Conservation (phyloP, 1,284 basidiomycete species). For the Pascua guehoae region DNA sequence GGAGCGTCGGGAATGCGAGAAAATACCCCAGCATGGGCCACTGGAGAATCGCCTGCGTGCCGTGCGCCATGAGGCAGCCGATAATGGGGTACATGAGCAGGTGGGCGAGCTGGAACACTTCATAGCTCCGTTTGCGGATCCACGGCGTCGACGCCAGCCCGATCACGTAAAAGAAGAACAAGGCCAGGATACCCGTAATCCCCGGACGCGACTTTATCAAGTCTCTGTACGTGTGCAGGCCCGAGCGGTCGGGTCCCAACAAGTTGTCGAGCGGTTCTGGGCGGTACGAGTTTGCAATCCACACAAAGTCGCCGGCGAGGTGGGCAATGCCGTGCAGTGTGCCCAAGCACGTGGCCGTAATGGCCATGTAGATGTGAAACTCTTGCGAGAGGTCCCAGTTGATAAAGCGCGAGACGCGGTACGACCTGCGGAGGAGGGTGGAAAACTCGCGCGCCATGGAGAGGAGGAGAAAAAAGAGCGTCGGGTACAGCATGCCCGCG, state of each 20-base stretch:
- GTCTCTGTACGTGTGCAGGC: constrained; percentile 17
- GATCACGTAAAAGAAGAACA: constrained; percentile 26
- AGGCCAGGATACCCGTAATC: constrained; percentile 21
- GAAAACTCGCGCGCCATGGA: constrained; percentile 31
- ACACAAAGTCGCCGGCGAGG: constrained; percentile 27
- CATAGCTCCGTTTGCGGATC: constrained; percentile 24
- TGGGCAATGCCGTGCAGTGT: constrained; percentile 32
- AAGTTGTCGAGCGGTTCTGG: constrained; percentile 16
- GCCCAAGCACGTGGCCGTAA: constrained; percentile 20
- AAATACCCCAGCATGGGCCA: constrained; percentile 34
- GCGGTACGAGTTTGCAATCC: constrained; percentile 18
- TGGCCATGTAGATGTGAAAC: constrained; percentile 31
- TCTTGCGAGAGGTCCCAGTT: constrained; percentile 31
- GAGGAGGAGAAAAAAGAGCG: constrained; percentile 30
- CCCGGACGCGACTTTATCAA: constrained; percentile 21
- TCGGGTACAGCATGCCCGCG: constrained; percentile 29
- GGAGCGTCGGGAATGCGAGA: constrained; percentile 32
- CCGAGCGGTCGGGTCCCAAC: constrained; percentile 8
- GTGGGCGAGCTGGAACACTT: constrained; percentile 31
- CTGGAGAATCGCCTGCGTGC: constrained; percentile 24
- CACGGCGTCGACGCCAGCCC: constrained; percentile 18
- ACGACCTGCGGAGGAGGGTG: constrained; percentile 25
- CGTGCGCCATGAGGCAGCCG: constrained; percentile 28
- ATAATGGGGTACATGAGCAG: constrained; percentile 36
- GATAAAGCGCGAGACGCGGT: constrained; percentile 24